Conservation (phyloP, 257 asterid genomes). For the Datura wrightii region DNA sequence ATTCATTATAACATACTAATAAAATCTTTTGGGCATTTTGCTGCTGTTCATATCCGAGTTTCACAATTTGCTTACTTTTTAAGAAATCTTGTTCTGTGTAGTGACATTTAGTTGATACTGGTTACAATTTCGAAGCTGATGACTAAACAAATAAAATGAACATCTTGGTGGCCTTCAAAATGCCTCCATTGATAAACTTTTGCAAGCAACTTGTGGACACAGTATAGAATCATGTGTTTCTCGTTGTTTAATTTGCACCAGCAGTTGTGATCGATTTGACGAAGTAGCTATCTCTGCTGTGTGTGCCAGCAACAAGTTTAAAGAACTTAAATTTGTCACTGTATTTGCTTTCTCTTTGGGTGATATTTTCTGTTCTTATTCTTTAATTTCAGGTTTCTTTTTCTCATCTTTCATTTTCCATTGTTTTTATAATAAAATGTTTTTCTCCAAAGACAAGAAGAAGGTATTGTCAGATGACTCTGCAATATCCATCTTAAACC, state of each 20-base stretch:
- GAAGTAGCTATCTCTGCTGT: neutral
- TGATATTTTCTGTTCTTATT: neutral
- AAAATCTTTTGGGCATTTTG: neutral
- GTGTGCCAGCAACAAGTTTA: slow-evolving; percentile 14
- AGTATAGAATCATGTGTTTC: neutral
- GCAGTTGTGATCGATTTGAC: neutral
- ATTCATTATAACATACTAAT: neutral
- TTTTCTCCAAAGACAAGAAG: neutral
- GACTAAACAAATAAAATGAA: neutral
- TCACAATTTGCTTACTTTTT: neutral
- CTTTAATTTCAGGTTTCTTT: slow-evolving; percentile 9
- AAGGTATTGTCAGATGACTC: neutral
- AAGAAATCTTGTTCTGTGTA: neutral
- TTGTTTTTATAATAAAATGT: neutral
- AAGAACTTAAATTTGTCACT: neutral
- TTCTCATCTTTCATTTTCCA: neutral
- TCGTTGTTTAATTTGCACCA: neutral
- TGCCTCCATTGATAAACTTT: neutral
- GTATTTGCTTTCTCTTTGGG: neutral
- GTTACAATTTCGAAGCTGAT: slow-evolving; percentile 9
- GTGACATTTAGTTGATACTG: neutral
- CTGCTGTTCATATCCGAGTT: neutral
- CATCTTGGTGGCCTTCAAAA: slow-evolving; percentile 2
- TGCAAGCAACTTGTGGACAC: neutral
- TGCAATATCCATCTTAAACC: neutral